Percentiles rank a stretch among this genome's conserved stretches.
These are phyloP conservation scores for Luffa acutangula DNA, from an alignment of 306 rosid genomes.

Conservation along the genomic window DNA sequence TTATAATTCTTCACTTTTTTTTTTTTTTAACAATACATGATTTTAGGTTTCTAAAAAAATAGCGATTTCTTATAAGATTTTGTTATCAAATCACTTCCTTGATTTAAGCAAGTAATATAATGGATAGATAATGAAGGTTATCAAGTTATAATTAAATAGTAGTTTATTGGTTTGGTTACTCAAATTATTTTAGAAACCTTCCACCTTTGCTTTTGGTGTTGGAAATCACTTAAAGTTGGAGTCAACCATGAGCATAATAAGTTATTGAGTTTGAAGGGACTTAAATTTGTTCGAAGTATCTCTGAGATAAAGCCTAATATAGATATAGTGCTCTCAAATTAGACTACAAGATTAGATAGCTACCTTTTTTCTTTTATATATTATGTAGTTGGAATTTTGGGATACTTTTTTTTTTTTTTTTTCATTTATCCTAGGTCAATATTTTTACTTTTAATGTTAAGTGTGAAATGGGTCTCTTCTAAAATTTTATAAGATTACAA, in stretches of 20 bases:
- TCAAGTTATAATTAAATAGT: not conserved
- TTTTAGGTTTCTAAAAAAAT: not conserved
- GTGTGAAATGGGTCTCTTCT: not conserved
- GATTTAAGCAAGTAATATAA: not conserved
- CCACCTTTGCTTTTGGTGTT: conserved; percentile 1
- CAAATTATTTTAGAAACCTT: not conserved
- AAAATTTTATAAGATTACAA: not conserved
- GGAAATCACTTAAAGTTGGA: not conserved
- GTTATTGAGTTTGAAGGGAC: not conserved
- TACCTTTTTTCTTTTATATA: not conserved
- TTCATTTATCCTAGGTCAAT: not conserved
- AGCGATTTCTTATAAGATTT: not conserved
- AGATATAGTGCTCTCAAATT: not conserved
- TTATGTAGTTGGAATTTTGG: not conserved
- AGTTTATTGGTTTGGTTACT: not conserved
- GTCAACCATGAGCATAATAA: not conserved
- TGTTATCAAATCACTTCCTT: not conserved
- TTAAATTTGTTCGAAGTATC: not conserved
- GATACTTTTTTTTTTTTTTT: not conserved
- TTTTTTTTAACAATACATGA: not conserved
- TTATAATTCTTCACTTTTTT: not conserved
- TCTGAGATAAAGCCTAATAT: not conserved
- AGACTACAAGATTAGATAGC: not conserved
- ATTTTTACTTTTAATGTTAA: not conserved
- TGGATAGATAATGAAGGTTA: not conserved